Evolutionary conservation across 108 stramenopile genomes (phyloP).

Genomic region (Schizochytrium sp.): DNA sequence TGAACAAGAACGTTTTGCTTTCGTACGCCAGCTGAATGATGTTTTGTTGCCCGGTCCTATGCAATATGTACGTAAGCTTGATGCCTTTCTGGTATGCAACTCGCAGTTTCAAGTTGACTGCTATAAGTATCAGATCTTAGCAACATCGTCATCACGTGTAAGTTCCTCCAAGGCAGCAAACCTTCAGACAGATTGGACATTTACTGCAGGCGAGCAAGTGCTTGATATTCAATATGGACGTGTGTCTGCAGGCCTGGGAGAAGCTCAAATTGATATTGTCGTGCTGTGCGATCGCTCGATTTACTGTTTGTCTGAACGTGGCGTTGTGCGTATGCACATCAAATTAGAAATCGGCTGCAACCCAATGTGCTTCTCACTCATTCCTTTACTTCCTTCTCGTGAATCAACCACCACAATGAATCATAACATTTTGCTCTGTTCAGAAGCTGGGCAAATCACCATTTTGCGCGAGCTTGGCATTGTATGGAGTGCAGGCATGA

Average conservation of each 20-base stretch:
- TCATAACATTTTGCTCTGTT: constrained; percentile 65
- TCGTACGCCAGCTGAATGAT: constrained; percentile 73
- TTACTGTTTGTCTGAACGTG: constrained; percentile 68
- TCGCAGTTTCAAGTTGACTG: constrained; percentile 70
- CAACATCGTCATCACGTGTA: not conserved
- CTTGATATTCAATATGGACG: constrained; percentile 68
- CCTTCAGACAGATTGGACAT: constrained; percentile 68
- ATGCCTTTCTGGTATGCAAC: constrained; percentile 72
- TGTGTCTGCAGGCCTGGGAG: constrained; percentile 64
- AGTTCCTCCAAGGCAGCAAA: not conserved
- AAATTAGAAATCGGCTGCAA: constrained; percentile 65
- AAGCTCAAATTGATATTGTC: constrained; percentile 65
- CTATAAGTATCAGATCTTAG: constrained; percentile 73
- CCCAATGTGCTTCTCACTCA: not conserved
- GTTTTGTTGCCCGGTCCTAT: constrained; percentile 73
- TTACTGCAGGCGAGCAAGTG: constrained; percentile 66
- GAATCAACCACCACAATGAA: constrained; percentile 54
- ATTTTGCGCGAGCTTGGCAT: constrained; percentile 67
- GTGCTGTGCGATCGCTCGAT: constrained; percentile 69
- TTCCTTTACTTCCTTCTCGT: not conserved
- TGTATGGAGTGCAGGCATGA: constrained; percentile 63
- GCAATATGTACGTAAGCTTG: constrained; percentile 72
- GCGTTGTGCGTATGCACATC: constrained; percentile 64
- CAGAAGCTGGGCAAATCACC: constrained; percentile 66
- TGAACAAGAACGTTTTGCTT: constrained; percentile 70